Evolutionary conservation across 163 green algal species (phyloP), one percentile per base, ranked within the genome.

Genomic region (Picocystis sp.): DNA sequence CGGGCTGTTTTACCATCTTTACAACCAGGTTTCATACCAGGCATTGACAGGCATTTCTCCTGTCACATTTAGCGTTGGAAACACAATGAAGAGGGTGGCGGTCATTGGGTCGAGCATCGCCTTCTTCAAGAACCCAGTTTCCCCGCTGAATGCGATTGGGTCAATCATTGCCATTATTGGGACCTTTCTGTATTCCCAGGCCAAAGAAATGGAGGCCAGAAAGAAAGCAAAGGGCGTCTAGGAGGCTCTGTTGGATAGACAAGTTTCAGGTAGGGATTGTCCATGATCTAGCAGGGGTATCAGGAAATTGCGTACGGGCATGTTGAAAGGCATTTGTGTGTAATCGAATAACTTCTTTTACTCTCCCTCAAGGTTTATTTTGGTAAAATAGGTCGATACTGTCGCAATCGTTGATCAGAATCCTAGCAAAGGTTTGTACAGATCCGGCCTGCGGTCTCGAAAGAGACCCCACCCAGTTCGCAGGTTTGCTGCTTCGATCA

Each of bases 61-160:
- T 6, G 79, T 95, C 22, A 95, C 86, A 1, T 95, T 95, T 60
- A 75, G 57, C 11, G 84, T 94, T 38, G 83, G 80, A 59, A 95
- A 95, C 78, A 93, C 86, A 24, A 95, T 95, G 87, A 95, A 95
- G 80, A 76, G 86, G 12, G 87, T 95, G 45, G 84, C 77, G 21
- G 86, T 95, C 41, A 90, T 95, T n/a, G 77, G 89, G 15, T 79
- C 68, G 34, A 81, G 70, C 42, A 77, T 95, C 21, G 71, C 92
- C 43, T 92, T 94, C 70, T 95, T 95, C 75, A 50, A 63, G 51
- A 86, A 80, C 52, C 77, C 77, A 34, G 70, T 89, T 12, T 66
- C 58, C 22, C 25, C 52, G 2, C 55, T 93, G 13, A 94, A 93
- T 67, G 86, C 75, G 73, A 52, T 81, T 2, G 85, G 86, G 43